A percentile compares a stretch with the other conserved stretches of the same genome.
phyloP scores from a whole-genome alignment of 345 rosid genomes.

The Bretschneidera sinensis region DNA sequence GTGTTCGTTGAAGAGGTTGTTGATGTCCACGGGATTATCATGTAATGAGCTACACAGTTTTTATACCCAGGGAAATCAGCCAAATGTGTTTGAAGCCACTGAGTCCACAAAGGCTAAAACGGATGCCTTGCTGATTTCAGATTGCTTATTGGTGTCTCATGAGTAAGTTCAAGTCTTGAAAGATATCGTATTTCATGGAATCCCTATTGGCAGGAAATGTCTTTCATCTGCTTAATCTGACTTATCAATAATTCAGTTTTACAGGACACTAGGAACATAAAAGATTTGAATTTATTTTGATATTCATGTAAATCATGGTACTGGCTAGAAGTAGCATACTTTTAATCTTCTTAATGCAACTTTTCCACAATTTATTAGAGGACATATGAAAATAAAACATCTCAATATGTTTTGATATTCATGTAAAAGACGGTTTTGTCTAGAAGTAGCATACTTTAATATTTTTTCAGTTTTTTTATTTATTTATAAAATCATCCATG shows the following conservation, averaged over 20 bases:
- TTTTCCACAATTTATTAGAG: no score
- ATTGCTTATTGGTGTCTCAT: conserved; percentile 43
- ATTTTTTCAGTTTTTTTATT: no score
- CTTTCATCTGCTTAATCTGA: neutral
- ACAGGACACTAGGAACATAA: neutral
- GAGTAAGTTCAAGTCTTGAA: conserved; percentile 38
- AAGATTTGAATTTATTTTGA: neutral
- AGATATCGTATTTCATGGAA: neutral
- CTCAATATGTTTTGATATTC: no score
- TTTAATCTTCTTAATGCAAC: no score
- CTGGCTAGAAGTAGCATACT: no score
- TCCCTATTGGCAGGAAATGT: neutral
- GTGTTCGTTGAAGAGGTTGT: conserved; percentile 45
- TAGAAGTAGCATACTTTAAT: no score
- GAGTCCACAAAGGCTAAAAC: conserved; percentile 14
- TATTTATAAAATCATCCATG: no score
- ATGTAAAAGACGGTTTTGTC: no score
- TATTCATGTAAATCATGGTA: no score
- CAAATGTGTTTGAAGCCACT: conserved; percentile 17
- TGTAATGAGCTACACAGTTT: conserved; percentile 32
- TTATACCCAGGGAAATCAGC: conserved; percentile 20
- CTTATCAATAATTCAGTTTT: neutral
- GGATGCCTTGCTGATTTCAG: conserved; percentile 34
- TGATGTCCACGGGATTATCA: conserved; percentile 44
- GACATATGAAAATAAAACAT: no score